A percentile compares a stretch with the other conserved stretches of the same genome.
Evolutionary conservation across 2,329 filamentous ascomycete genomes (phyloP).

Genomic region (Ophidiomyces ophidiicola): DNA sequence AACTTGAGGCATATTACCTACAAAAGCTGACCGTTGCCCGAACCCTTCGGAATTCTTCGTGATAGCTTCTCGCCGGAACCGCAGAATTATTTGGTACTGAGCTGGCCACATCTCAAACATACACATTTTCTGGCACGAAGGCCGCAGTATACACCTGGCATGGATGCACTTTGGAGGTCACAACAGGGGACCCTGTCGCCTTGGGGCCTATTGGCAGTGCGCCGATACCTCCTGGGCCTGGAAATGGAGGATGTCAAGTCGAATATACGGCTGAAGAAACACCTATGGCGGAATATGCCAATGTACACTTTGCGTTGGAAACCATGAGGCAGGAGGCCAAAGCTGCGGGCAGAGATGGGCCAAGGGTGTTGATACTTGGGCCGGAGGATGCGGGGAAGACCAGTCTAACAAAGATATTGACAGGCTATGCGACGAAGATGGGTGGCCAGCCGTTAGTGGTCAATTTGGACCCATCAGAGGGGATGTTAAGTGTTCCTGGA

Average conservation of each 20-base stretch:
- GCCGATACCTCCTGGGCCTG: conserved; percentile 21
- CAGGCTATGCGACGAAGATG: conserved; percentile 64
- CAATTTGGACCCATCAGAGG: conserved; percentile 73
- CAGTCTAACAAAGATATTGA: conserved; percentile 61
- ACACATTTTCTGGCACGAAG: conserved; percentile 70
- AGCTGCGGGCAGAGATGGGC: conserved; percentile 45
- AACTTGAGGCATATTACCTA: too few relatives aligned
- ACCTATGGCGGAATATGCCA: conserved; percentile 66
- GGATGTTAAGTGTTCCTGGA: conserved; percentile 63
- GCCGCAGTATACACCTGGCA: conserved; percentile 86
- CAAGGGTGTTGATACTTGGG: conserved; percentile 74
- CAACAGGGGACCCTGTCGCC: conserved; percentile 42
- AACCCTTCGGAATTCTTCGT: conserved; percentile 26
- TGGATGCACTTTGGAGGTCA: conserved; percentile 74
- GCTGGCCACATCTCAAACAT: conserved; percentile 65
- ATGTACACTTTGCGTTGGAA: conserved; percentile 78
- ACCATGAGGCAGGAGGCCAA: conserved; percentile 53
- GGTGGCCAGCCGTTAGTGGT: conserved; percentile 67
- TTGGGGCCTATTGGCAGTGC: conserved; percentile 15
- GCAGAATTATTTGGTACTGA: conserved; percentile 94
- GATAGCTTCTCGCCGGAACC: conserved; percentile 61
- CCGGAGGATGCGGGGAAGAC: conserved; percentile 73
- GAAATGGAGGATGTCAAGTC: conserved; percentile 50
- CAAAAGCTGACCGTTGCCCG: too few relatives aligned
- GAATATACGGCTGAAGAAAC: conserved; percentile 68